Percentiles rank a stretch among this genome's conserved stretches.
phyloP scores from a whole-genome alignment of 495 filamentous ascomycete genomes.

The Articulospora tetracladia region DNA sequence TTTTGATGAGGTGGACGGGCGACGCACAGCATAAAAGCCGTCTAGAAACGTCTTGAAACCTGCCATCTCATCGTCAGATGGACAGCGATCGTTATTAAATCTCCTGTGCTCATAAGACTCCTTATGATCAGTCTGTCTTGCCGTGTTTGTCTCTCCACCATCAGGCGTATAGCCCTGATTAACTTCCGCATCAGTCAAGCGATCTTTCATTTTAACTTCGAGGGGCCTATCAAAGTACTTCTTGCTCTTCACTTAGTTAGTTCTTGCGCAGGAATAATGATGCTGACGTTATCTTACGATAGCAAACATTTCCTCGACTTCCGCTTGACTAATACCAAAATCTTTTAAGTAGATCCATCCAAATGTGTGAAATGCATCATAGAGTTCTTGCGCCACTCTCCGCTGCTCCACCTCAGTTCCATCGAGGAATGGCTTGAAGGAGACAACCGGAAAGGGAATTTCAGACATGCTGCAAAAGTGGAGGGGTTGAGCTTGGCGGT shows the following conservation, averaged over 20 bases:
- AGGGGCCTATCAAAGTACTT: neutral
- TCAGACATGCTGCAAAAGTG: no score
- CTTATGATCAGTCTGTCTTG: neutral
- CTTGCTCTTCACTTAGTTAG: neutral
- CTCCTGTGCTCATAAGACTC: neutral
- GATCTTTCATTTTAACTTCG: neutral
- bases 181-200: neutral
- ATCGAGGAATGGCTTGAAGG: neutral
- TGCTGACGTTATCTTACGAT: neutral
- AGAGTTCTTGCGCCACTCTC: neutral
- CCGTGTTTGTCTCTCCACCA: neutral
- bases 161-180: neutral
- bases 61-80: neutral
- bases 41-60: neutral
- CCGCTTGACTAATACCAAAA: neutral
- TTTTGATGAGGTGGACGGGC: neutral
- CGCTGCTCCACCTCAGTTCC: neutral
- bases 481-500: no score
- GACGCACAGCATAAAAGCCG: neutral
- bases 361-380: neutral
- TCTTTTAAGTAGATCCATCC: neutral
- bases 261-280: neutral
- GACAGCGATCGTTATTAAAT: neutral
- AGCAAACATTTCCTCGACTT: neutral
- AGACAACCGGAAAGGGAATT: neutral